phyloP scores from a whole-genome alignment of 108 stramenopile genomes.

The Pseudonitzschia multiseries region DNA sequence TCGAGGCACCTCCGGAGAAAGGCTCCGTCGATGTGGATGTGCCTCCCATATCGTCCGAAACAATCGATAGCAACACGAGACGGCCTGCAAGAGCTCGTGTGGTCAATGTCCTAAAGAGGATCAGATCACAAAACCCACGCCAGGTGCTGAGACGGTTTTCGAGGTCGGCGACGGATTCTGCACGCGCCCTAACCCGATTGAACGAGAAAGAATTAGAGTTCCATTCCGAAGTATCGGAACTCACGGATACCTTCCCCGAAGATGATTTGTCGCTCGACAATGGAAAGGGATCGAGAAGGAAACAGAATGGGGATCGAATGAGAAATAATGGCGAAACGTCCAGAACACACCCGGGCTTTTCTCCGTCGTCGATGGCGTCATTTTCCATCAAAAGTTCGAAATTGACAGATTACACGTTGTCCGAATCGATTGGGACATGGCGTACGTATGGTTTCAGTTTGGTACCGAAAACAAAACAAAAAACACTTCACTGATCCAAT shows the following conservation, averaged over 20 bases:
- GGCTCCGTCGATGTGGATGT: background rate
- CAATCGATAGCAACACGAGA: background rate
- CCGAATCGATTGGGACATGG: conserved; percentile 34
- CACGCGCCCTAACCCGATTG: background rate
- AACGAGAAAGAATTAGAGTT: background rate
- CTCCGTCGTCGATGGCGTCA: background rate
- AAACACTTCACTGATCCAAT: too few relatives aligned
- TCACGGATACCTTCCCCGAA: background rate
- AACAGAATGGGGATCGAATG: background rate
- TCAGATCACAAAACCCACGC: background rate
- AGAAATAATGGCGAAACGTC: background rate
- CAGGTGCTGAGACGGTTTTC: background rate
- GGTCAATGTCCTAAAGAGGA: conserved; percentile 5
- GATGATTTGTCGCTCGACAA: background rate
- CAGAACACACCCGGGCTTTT: background rate
- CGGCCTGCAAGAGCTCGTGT: background rate
- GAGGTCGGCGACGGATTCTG: background rate
- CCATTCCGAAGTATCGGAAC: background rate
- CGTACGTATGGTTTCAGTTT: conserved; percentile 12
- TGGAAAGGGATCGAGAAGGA: background rate
- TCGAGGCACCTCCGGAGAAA: background rate
- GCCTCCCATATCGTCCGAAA: background rate
- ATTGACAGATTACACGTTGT: conserved; percentile 18
- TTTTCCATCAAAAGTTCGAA: background rate
- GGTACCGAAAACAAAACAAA: background rate